Evolutionary conservation across 179 eudicot species (phyloP).

Genomic region (Camellia oleifera): DNA sequence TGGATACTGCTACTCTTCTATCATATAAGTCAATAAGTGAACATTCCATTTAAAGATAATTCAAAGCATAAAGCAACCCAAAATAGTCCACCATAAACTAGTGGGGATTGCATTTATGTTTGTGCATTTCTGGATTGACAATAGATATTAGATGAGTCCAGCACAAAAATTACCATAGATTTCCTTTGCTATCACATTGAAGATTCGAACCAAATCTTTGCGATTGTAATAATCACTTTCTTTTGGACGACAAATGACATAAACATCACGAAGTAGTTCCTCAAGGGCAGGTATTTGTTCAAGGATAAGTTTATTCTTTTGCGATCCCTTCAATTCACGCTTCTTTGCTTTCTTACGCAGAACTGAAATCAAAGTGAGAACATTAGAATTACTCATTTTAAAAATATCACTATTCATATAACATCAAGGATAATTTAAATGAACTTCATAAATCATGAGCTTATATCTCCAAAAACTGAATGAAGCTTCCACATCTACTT

Average conservation of each 20-base stretch:
- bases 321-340: constrained; percentile 41
- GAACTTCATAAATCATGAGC: background rate
- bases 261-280: constrained; percentile 45
- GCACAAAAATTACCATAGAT: constrained; percentile 50
- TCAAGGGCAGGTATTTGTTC: constrained; percentile 39
- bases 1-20: background rate
- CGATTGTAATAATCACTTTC: constrained; percentile 57
- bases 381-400: background rate
- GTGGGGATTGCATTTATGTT: background rate
- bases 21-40: background rate
- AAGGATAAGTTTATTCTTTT: constrained; percentile 27
- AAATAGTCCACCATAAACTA: background rate
- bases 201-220: constrained; percentile 55
- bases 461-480: background rate
- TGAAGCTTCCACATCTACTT: background rate
- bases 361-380: constrained; percentile 33
- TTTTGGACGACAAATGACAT: constrained; percentile 44
- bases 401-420: background rate
- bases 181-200: constrained; percentile 72
- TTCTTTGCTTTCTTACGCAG: constrained; percentile 42
- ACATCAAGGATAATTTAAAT: background rate
- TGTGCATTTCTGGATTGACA: background rate
- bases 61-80: background rate
- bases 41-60: background rate
- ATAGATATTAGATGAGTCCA: background rate